Base-by-base conservation (phyloP, 139 green algal species). In the Eudorina sp. region DNA sequence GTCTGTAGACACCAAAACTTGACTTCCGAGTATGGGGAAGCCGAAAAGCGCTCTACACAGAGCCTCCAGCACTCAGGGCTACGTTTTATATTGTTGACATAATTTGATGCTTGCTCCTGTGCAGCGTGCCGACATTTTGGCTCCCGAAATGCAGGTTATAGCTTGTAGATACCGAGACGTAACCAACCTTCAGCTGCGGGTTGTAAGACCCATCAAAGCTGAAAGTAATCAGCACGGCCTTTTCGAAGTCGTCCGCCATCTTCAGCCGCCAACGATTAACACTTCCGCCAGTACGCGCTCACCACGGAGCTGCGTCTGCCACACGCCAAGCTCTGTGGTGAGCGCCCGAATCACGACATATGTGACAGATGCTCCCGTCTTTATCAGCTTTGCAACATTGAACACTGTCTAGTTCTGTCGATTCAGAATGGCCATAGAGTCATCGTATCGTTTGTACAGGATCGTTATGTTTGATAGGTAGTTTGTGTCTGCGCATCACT, bases 1-100 rank as follows among this genome's bases (percentile, higher is more conserved):
- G 95, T 95, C 70, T 99, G 96, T 45, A 99, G 89, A 92, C 98
- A 99, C 98, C 98, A 99, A 90, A 99, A 99, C 55, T 95, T 95
- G 64, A 99, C 97, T 90, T 99, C 98, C 14, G 89, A 48, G 86
- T 97, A 97, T 21, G 43, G 3, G 1, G 92, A 96, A 21, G 76
- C 31, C 5, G 89, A 84, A 64, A 98, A 97, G 7, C 94, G 93
- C n/a, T 96, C 90, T 1, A 97, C 43, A 88, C 96, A 99, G 2
- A 98, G 82, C 70, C 90, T 83, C 96, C 95, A 98, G 53, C 89
- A 92, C 4, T 96, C 90, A 27, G 93, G 90, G 0, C 88, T 94
- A 11, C 76, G 55, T 72, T 95, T 96, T 11, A 95, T 85, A n/a
- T 93, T 76, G 19, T 90, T 80, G 29, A 96, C 91, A 84, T 96